Base-by-base conservation (phyloP, 1,139 yeast species). In the Pneumocystis carinii region DNA sequence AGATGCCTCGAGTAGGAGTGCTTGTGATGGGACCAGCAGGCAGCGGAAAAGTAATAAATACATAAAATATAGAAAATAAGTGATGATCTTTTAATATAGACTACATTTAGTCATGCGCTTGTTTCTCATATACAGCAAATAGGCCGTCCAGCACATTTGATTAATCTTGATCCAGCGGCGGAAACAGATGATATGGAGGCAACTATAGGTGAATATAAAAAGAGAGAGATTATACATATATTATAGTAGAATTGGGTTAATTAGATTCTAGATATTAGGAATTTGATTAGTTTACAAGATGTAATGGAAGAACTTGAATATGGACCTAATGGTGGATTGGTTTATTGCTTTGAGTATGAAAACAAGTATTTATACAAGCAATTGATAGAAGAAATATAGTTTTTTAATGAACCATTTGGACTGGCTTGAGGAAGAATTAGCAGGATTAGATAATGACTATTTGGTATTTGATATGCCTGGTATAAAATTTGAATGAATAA, bases 21-120 rank as follows among this genome's bases (percentile, higher is more conserved):
- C 76, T 92, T 68, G 96, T 92, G 2, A 75, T 92, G 68, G 98
- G 98, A 0, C 98, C 98, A 17, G 98, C 98, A 0, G 98, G 98
- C 48, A 97, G 87, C 15, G 98, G 98, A 12, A 92, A 85, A 68
- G 76, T 75, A 62, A 5, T 71, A 63, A 15, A 17, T 17, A 35
- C 42, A 14, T n/a, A 17, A 8, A 10, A 38, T 68, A 24, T 32
- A n/a, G 32, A 17, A 39, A 32, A 17, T 27, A 3, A 24, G 42
- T 59, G 38, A 17, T 58, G 2, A 14, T 55, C 32, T 8, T 7
- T 15, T 32, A 32, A 12, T 6, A 17, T 61, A 81, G 74, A 83
- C 90, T 62, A 89, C 98, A 0, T 92, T 92, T 72, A 90, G 97
- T 76, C 87, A 87, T 71, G 79, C 95, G 15, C 81, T 92, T 66